Evolutionary conservation across 2,329 filamentous ascomycete genomes (phyloP), one percentile per base, ranked within the genome.

Genomic region (Stemphylium lycopersici): DNA sequence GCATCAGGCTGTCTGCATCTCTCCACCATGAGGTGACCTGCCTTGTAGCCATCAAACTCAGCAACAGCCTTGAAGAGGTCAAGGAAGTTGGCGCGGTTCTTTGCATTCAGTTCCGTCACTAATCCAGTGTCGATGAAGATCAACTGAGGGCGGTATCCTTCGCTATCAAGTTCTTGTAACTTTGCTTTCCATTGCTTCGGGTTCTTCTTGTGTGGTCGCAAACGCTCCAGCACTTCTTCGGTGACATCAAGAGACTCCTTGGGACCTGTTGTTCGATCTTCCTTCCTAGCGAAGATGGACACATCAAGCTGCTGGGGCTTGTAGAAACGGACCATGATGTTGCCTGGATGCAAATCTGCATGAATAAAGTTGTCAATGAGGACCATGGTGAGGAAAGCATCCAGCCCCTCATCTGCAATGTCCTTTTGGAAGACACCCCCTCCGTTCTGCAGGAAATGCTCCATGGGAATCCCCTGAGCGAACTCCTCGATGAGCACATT

Each of bases 301-400:
- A 96, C 79, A 43, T 89, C 85, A 0, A 93, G 84, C 57, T 88
- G 83, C 12, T 87, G 86, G 0, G 93, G 87, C 68, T 93, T 87
- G 77, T 98, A 97, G 79, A 99, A 99, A 59, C 96, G 91, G 41
- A 99, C 93, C 93, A 99, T 98, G 77, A 99, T 98, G 74, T 99
- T 99, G 22, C 95, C 95, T 0, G 95, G 95, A 72, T 99, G 95
- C 26, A 99, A 79, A 72, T 99, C 95, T 4, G 95, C 93, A 71
- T 99, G 95, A 22, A 97, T 88, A 74, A 99, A 99, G 74, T 99
- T 99, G 75, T 99, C 95, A 34, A 99, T 88, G 11, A 99, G 83
- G 13, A 99, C 80, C 95, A 99, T 99, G 68, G 93, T 91, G 44
- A 99, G 78, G 76, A 99, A 99, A 3, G 93, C 93, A 72, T 99